phyloP scores from a whole-genome alignment of 78 protist species.

The Emiliania huxleyi region DNA sequence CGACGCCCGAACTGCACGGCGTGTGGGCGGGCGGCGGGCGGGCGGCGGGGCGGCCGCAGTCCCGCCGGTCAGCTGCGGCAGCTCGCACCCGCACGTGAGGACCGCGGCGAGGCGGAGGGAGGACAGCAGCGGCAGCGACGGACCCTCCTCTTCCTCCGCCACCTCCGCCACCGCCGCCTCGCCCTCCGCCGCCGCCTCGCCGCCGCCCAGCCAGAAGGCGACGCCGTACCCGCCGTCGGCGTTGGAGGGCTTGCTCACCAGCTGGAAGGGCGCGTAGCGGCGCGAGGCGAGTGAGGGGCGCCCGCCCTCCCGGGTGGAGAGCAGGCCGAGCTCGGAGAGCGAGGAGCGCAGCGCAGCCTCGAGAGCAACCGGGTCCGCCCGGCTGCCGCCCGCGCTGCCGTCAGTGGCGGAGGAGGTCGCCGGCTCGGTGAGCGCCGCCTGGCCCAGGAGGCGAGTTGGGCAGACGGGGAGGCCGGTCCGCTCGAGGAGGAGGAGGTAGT shows the following conservation, averaged over 20 bases:
- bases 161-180: too few relatives aligned
- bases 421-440: neutral
- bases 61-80: too few relatives aligned
- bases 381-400: neutral
- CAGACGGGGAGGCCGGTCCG: neutral
- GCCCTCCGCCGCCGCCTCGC: too few relatives aligned
- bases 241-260: slow-evolving; percentile 6
- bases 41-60: too few relatives aligned
- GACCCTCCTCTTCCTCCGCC: too few relatives aligned
- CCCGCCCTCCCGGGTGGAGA: too few relatives aligned
- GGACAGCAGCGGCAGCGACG: neutral
- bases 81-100: neutral
- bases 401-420: neutral
- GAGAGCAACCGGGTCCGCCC: neutral
- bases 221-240: neutral
- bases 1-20: too few relatives aligned
- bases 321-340: neutral
- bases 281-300: too few relatives aligned
- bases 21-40: too few relatives aligned
- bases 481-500: neutral
- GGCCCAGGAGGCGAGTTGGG: neutral
- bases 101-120: neutral
- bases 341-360: neutral
- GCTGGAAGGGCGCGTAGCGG: neutral
- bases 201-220: neutral